These are phyloP conservation scores for Lophiostoma macrostomum DNA, from an alignment of 495 filamentous ascomycete genomes.

Conservation along the genomic window DNA sequence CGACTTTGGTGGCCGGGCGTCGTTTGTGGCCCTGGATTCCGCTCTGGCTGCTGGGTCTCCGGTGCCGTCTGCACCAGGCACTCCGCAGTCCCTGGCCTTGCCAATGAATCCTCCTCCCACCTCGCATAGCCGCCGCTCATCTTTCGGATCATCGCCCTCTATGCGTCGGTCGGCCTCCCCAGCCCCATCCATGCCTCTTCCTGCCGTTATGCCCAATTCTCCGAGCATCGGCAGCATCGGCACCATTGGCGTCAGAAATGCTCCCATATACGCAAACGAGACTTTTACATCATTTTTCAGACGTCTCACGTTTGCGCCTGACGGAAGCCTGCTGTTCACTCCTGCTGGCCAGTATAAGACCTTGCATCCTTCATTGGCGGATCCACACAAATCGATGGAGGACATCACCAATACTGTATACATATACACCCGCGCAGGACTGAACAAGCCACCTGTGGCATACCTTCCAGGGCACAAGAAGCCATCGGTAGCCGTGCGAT, in stretches of 20 bases:
- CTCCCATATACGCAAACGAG: constrained; percentile 94
- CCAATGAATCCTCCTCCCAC: constrained; percentile 97
- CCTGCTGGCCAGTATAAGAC: constrained; percentile 95
- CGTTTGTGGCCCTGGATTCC: constrained; percentile 56
- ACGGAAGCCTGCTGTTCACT: constrained; percentile 92
- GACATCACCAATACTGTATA: constrained; percentile 97
- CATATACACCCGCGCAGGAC: constrained; percentile 92
- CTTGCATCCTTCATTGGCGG: constrained; percentile 62
- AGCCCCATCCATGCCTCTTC: constrained; percentile 90
- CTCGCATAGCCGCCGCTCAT: constrained; percentile 88
- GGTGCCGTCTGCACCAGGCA: constrained; percentile 88
- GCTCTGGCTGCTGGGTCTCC: constrained; percentile 70
- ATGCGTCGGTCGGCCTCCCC: constrained; percentile 88
- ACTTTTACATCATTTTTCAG: constrained; percentile 97
- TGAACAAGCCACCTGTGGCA: constrained; percentile 97
- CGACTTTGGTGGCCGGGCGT: constrained; percentile 60
- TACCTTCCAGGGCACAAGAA: constrained; percentile 98
- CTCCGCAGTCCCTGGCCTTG: constrained; percentile 79
- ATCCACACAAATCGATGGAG: constrained; percentile 68
- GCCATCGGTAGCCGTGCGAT: constrained; percentile 92
- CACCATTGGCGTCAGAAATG: constrained; percentile 60
- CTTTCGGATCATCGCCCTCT: constrained; percentile 85
- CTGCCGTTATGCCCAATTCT: constrained; percentile 92
- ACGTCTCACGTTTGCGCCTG: constrained; percentile 87
- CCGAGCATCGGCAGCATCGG: constrained; percentile 60